Conservation (phyloP, 2,329 filamentous ascomycete genomes). For the Cladophialophora exuberans region DNA sequence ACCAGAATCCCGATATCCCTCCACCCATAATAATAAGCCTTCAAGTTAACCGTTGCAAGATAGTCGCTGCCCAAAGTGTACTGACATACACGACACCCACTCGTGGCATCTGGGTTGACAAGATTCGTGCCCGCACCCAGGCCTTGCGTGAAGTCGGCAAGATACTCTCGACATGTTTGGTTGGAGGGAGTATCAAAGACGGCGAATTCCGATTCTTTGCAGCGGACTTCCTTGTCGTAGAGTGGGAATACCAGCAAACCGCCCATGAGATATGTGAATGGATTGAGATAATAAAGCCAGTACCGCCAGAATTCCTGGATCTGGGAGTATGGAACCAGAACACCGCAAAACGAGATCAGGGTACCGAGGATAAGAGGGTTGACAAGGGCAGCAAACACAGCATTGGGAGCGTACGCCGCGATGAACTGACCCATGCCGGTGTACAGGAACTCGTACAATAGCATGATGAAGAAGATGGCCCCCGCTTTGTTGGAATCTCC, state of each 20-base stretch:
- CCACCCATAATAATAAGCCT: constrained; percentile 68
- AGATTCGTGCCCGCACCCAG: constrained; percentile 41
- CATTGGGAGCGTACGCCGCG: constrained; percentile 69
- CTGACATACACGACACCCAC: constrained; percentile 70
- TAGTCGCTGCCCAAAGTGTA: constrained; percentile 68
- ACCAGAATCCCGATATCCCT: constrained; percentile 64
- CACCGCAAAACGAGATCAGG: constrained; percentile 72
- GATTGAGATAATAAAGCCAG: constrained; percentile 65
- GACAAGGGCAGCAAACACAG: constrained; percentile 69
- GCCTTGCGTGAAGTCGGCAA: constrained; percentile 53
- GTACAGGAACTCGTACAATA: constrained; percentile 74
- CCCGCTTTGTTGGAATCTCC: constrained; percentile 51
- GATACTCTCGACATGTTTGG: constrained; percentile 62
- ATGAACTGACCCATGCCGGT: constrained; percentile 77
- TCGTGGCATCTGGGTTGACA: constrained; percentile 60
- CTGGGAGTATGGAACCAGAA: constrained; percentile 66
- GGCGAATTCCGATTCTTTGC: constrained; percentile 54
- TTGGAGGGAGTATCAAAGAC: constrained; percentile 48
- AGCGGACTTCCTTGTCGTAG: constrained; percentile 53
- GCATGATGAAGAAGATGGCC: constrained; percentile 65
- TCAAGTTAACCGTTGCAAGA: constrained; percentile 60
- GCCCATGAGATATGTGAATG: constrained; percentile 65
- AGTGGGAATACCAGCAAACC: constrained; percentile 57
- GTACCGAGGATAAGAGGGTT: constrained; percentile 72
- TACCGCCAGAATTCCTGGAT: constrained; percentile 71